phyloP scores from a whole-genome alignment of 495 filamentous ascomycete genomes.

The Lophiostoma macrostomum region DNA sequence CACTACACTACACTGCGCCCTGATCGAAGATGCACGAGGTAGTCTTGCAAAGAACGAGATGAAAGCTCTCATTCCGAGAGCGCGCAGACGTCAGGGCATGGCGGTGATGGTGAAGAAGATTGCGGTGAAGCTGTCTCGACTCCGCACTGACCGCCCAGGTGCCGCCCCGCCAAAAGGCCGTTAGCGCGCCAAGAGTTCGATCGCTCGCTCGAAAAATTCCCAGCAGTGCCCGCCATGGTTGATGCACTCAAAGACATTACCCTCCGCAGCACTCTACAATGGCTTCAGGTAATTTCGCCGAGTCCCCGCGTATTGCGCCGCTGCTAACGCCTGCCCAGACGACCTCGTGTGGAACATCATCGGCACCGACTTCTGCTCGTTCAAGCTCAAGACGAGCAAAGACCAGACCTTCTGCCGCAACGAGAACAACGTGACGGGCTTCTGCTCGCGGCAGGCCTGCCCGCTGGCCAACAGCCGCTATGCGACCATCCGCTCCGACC shows the following conservation, averaged over 20 bases:
- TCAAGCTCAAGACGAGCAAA: constrained; percentile 96
- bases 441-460: constrained; percentile 93
- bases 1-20: too few species aligned
- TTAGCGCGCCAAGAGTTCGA: constrained; percentile 1
- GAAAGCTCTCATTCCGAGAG: constrained; percentile 34
- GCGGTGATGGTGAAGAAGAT: constrained; percentile 6
- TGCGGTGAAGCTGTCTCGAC: too few species aligned
- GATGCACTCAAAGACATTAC: too few species aligned
- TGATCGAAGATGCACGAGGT: not conserved
- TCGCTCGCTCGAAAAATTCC: constrained; percentile 2
- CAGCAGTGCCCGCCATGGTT: too few species aligned
- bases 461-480: constrained; percentile 95
- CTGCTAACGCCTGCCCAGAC: constrained; percentile 46
- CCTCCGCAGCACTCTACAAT: constrained; percentile 6
- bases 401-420: constrained; percentile 83
- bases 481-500: constrained; percentile 83
- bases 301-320: not conserved
- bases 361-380: constrained; percentile 93
- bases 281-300: constrained; percentile 13
- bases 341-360: constrained; percentile 98
- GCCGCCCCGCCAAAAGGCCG: not conserved
- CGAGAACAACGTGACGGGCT: constrained; percentile 91
- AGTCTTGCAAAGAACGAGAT: constrained; percentile 1
- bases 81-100: not conserved
- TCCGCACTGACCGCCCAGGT: too few species aligned